Conservation (phyloP, 208 protist species). For the Strigomonas culicis region DNA sequence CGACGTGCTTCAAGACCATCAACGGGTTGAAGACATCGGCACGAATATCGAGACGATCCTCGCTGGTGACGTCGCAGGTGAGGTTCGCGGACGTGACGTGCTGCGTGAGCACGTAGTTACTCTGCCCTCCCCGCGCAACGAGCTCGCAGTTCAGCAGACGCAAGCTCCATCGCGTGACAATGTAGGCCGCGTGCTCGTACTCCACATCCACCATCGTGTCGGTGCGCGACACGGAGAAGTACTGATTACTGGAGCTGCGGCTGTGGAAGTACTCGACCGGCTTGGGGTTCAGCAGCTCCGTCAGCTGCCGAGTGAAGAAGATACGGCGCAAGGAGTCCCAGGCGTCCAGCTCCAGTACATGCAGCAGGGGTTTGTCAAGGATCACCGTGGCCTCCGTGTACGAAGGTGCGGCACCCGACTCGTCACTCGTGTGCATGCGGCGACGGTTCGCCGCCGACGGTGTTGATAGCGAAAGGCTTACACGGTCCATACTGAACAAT, state of each 20-base stretch:
- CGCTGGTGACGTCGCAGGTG: background rate
- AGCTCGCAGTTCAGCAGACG: background rate
- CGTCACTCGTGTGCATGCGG: background rate
- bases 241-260: background rate
- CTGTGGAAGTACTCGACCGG: background rate
- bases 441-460: background rate
- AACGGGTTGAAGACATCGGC: background rate
- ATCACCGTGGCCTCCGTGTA: background rate
- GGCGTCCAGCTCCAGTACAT: background rate
- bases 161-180: background rate
- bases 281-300: background rate
- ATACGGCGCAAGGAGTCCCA: background rate
- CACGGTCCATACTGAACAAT: background rate
- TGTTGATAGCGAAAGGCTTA: background rate
- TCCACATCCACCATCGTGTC: background rate
- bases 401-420: background rate
- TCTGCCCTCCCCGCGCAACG: background rate
- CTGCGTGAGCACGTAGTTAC: background rate
- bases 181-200: background rate
- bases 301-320: background rate
- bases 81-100: background rate
- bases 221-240: background rate
- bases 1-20: background rate
- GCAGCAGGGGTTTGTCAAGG: slow-evolving; percentile 1
- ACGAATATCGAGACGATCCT: background rate